These are phyloP conservation scores for Plantago major DNA, from an alignment of 257 asterid species.

Conservation along the genomic window DNA sequence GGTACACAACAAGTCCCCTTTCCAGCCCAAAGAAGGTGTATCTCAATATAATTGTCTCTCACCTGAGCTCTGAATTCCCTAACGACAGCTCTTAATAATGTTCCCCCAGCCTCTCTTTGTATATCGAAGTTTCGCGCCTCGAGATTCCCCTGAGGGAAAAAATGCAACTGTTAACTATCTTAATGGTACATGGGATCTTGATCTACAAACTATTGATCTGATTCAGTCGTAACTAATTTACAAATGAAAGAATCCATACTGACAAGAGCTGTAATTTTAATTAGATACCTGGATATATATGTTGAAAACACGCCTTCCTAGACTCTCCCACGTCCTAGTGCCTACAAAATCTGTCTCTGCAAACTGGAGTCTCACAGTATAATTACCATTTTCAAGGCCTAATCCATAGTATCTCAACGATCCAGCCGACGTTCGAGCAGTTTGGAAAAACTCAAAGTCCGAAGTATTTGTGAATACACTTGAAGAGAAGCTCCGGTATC, in stretches of 20 bases:
- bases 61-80: constrained; percentile 39
- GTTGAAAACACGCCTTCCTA: constrained; percentile 71
- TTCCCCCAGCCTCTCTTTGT: constrained; percentile 47
- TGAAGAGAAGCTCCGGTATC: constrained; percentile 22
- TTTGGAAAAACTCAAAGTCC: constrained; percentile 55
- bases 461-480: constrained; percentile 39
- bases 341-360: constrained; percentile 42
- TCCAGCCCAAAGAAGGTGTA: constrained; percentile 87
- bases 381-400: constrained; percentile 75
- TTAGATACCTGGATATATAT: constrained; percentile 63
- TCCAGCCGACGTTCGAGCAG: constrained; percentile 62
- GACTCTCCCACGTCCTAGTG: constrained; percentile 42
- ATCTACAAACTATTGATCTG: no score
- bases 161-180: no score
- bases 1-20: constrained; percentile 89
- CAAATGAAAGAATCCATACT: no score
- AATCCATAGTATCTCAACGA: constrained; percentile 76
- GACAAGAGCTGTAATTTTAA: no score
- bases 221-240: no score
- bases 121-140: constrained; percentile 57
- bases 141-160: constrained; percentile 44
- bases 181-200: no score
- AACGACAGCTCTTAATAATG: constrained; percentile 39
- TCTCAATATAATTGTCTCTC: constrained; percentile 58
- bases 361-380: constrained; percentile 61